Evolutionary conservation across 1,284 basidiomycete species (phyloP).

Genomic region (Amylostereum chailletii): DNA sequence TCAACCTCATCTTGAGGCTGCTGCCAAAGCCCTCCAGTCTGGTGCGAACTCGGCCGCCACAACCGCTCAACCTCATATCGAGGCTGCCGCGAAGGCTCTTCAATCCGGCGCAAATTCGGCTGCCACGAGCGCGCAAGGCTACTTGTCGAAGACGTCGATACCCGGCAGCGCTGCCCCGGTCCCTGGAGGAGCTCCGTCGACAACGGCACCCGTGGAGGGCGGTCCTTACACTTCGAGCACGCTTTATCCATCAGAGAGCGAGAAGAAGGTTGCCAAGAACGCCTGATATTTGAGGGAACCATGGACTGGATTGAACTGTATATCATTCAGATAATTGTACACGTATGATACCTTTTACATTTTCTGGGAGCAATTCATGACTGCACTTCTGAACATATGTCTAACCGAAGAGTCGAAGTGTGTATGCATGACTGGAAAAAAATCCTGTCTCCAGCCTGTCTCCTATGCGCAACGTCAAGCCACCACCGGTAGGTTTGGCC

Average conservation of each 20-base stretch:
- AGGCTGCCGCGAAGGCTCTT: slow-evolving; percentile 5
- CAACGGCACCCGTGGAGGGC: slow-evolving; percentile 34
- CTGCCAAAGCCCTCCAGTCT: neutral
- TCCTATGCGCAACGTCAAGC: neutral
- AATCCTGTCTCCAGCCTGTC: too few species aligned
- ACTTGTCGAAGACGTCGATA: slow-evolving; percentile 16
- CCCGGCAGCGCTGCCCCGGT: slow-evolving; percentile 10
- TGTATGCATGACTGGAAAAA: too few species aligned
- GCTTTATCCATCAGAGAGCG: slow-evolving; percentile 25
- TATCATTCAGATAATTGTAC: too few species aligned
- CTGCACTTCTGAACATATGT: too few species aligned
- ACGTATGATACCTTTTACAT: too few species aligned
- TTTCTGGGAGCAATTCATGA: too few species aligned
- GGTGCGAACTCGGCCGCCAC: slow-evolving; percentile 5
- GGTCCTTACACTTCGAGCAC: slow-evolving; percentile 26
- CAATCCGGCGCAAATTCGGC: slow-evolving; percentile 4
- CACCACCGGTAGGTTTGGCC: neutral
- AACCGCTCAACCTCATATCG: slow-evolving; percentile 17
- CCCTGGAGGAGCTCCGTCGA: slow-evolving; percentile 24
- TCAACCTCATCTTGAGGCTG: slow-evolving; percentile 19
- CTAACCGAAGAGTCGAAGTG: too few species aligned
- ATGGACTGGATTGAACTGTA: too few species aligned
- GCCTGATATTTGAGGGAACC: neutral
- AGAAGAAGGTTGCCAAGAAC: slow-evolving; percentile 16
- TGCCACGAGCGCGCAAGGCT: slow-evolving; percentile 13